phyloP scores from a whole-genome alignment of 2,329 filamentous ascomycete species.

The Xenosphaeropsis pyriputrescens region DNA sequence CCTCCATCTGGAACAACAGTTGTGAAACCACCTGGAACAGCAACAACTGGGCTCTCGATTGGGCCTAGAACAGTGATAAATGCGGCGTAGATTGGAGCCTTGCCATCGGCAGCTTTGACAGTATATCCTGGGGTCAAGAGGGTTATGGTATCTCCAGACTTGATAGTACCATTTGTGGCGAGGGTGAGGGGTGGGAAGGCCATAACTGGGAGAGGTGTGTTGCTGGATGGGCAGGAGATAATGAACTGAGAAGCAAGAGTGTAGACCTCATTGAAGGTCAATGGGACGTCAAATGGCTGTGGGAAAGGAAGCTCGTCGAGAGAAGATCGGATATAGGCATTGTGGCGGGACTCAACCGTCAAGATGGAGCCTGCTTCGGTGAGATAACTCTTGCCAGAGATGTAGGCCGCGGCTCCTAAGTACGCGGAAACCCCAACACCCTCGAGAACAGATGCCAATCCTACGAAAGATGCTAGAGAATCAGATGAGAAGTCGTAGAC shows the following conservation, averaged over 20 bases:
- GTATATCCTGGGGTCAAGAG: conserved; percentile 12
- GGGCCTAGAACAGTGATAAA: conserved; percentile 14
- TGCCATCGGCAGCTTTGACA: conserved; percentile 4
- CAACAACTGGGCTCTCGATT: conserved; percentile 7
- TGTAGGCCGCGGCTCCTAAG: conserved; percentile 44
- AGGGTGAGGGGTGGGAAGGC: conserved; percentile 36
- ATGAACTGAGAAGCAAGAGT: conserved; percentile 52
- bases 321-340: conserved; percentile 40
- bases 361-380: conserved; percentile 47
- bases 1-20: conserved; percentile 8
- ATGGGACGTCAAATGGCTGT: conserved; percentile 43
- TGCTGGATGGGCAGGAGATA: conserved; percentile 33
- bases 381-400: conserved; percentile 40
- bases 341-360: conserved; percentile 49
- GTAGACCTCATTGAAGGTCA: conserved; percentile 43
- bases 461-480: conserved; percentile 27
- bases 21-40: conserved; percentile 4
- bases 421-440: conserved; percentile 44
- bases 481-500: conserved; percentile 35
- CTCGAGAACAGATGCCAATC: conserved; percentile 36
- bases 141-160: conserved; percentile 6
- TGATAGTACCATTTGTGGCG: conserved; percentile 8
- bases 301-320: conserved; percentile 36
- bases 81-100: conserved; percentile 10
- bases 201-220: conserved; percentile 39